Base-by-base conservation (phyloP, 805 yeast genomes). In the Barnettozyma vustinii region DNA sequence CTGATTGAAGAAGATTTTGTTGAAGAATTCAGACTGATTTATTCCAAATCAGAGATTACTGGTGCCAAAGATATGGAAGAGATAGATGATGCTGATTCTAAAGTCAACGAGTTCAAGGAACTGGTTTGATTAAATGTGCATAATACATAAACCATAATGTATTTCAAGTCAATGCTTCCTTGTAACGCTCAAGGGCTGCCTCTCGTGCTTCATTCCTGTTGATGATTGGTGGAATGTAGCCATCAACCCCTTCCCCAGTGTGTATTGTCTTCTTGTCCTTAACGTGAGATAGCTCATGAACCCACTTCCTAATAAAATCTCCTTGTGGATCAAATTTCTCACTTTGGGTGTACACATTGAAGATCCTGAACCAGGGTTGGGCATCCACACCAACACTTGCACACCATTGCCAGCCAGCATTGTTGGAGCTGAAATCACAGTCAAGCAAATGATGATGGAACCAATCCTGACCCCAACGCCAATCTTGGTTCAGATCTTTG, bases 361-460 rank as follows among this genome's bases (percentile, higher is more conserved):
- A 75, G 6, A 77, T 73, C 20, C 83, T 66, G 58, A 77, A 78
- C 65, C 74, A 78, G 2, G 83, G 83, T 56, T 78, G 83, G 1
- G 79, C 73, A 55, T 76, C 80, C 15, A 75, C 71, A 1, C 82
- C 81, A 1, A 76, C 72, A 51, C 78, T 70, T 4, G 79, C 69
- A 39, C 75, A 65, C 59, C 77, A 77, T 1, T 79, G 79, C 84
- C 83, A 79, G 2, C 83, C 83, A 8, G 79, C 81, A 42, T 72
- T 70, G 58, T 79, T 79, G 39, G 79, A 75, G 27, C 78, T 70
- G 52, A 76, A 69, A 57, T 79, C 84, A 23, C 74, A 74, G 58
- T 79, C 83, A 1, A 77, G 59, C 42, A 79, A 64, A 48, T 70
- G 69, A 53, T 69, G 66, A 57, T 74, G 68, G 56, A 79, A 79